A percentile compares a stretch with the other conserved stretches of the same genome.
Evolutionary conservation across 2,329 filamentous ascomycete species (phyloP).

Genomic region (Neophaeococcomyces mojaviensis): DNA sequence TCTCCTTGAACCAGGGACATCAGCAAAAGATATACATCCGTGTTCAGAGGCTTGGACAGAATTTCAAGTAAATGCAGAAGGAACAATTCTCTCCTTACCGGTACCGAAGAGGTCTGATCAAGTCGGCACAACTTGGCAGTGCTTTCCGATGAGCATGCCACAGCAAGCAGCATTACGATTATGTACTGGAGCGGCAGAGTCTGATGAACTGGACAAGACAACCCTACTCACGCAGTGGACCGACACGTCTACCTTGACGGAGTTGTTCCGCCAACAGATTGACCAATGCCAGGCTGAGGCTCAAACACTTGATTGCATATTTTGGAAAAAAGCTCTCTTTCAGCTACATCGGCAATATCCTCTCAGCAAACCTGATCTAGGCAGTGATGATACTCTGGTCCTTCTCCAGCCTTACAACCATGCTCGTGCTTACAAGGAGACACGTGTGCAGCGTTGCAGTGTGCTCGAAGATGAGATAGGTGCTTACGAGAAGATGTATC

Average conservation of each 20-base stretch:
- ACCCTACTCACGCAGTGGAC: background rate
- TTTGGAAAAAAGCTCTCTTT: slow-evolving; percentile 5
- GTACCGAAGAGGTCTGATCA: background rate
- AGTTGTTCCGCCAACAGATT: slow-evolving; percentile 12
- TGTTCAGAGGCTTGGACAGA: slow-evolving; percentile 19
- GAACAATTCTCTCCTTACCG: slow-evolving; percentile 6
- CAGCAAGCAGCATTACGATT: slow-evolving; percentile 19
- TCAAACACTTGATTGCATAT: slow-evolving; percentile 13
- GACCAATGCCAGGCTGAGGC: slow-evolving; percentile 17
- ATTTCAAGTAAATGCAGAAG: slow-evolving; percentile 11
- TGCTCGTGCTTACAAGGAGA: background rate
- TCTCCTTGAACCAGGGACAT: slow-evolving; percentile 21
- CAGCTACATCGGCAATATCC: slow-evolving; percentile 38
- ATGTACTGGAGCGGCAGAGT: slow-evolving; percentile 6
- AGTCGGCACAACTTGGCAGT: background rate
- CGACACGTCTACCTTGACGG: slow-evolving; percentile 6
- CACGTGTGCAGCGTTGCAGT: slow-evolving; percentile 2
- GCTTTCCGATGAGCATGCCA: slow-evolving; percentile 7
- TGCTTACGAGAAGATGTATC: slow-evolving; percentile 4
- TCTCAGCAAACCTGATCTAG: slow-evolving; percentile 43
- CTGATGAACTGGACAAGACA: background rate
- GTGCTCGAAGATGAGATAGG: slow-evolving; percentile 17
- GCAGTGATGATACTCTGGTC: slow-evolving; percentile 62
- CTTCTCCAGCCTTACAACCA: slow-evolving; percentile 64
- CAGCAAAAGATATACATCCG: slow-evolving; percentile 18